These are phyloP conservation scores for Verticillium nubilum DNA, from an alignment of 2,329 filamentous ascomycete genomes.

Conservation along the genomic window DNA sequence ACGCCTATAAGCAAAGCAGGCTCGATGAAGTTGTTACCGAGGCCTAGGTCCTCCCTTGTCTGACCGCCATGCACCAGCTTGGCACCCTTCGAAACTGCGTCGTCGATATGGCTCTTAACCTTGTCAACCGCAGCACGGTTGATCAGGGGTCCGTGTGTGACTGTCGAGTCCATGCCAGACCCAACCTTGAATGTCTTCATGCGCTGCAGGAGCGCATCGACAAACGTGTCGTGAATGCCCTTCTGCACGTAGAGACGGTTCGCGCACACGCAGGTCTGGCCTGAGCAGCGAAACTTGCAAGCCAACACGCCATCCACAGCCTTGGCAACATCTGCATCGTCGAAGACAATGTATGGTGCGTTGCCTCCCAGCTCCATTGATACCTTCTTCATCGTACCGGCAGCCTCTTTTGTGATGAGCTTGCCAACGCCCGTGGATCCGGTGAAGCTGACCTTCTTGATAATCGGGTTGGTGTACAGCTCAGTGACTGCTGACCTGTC, in stretches of 20 bases:
- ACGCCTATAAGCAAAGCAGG: conserved; percentile 46
- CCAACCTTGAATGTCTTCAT: conserved; percentile 55
- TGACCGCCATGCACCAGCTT: conserved; percentile 55
- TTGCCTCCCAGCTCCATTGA: conserved; percentile 72
- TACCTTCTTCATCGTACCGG: conserved; percentile 66
- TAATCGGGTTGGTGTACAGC: conserved; percentile 23
- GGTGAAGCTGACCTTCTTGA: conserved; percentile 71
- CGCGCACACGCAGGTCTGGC: conserved; percentile 60
- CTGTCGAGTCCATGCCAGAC: conserved; percentile 45
- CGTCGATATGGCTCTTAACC: conserved; percentile 56
- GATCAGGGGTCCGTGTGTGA: conserved; percentile 58
- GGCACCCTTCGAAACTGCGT: conserved; percentile 57
- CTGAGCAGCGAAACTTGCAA: conserved; percentile 67
- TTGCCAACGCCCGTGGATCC: conserved; percentile 45
- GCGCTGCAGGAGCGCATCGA: conserved; percentile 41
- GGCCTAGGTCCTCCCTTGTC: conserved; percentile 46
- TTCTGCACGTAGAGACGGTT: conserved; percentile 38
- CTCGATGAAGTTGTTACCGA: neutral
- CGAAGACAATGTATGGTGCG: conserved; percentile 71
- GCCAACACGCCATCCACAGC: conserved; percentile 62
- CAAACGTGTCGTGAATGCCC: conserved; percentile 54
- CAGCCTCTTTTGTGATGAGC: conserved; percentile 62
- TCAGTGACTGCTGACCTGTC: conserved; percentile 11
- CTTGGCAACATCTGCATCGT: conserved; percentile 63
- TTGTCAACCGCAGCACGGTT: conserved; percentile 60